phyloP scores from a whole-genome alignment of 345 rosid genomes.

The Erodium maritimum region DNA sequence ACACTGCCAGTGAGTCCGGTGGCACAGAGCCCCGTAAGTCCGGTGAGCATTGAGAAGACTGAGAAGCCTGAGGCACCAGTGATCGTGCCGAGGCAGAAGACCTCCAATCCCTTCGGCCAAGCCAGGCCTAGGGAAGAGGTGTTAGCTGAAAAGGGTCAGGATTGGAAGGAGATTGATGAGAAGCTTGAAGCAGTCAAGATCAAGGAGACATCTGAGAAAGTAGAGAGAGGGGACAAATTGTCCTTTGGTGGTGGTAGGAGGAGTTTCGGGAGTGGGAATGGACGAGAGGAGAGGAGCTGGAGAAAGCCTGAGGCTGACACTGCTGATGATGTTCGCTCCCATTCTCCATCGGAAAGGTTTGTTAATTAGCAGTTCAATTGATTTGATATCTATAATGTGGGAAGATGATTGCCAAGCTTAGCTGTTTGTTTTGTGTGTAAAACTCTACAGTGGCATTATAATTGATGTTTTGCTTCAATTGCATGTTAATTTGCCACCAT shows the following conservation, averaged over 20 bases:
- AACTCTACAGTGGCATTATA: too few species aligned
- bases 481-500: too few species aligned
- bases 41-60: conserved; percentile 15
- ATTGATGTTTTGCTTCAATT: too few species aligned
- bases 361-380: background rate
- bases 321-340: background rate
- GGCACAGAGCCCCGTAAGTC: conserved; percentile 6
- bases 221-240: conserved; percentile 30
- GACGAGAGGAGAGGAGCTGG: conserved; percentile 18
- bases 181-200: conserved; percentile 49
- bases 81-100: conserved; percentile 36
- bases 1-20: conserved; percentile 29
- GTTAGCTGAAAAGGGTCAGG: conserved; percentile 80
- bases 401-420: too few species aligned
- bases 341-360: background rate
- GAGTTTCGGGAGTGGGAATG: conserved; percentile 15
- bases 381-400: too few species aligned
- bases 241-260: conserved; percentile 22
- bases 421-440: too few species aligned
- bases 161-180: conserved; percentile 91
- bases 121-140: conserved; percentile 98
- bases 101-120: conserved; percentile 68
- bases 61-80: conserved; percentile 3
- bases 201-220: conserved; percentile 38
- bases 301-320: conserved; percentile 14